Base-by-base conservation (phyloP, 2,329 filamentous ascomycete species). In the Ceratocystis destructans region DNA sequence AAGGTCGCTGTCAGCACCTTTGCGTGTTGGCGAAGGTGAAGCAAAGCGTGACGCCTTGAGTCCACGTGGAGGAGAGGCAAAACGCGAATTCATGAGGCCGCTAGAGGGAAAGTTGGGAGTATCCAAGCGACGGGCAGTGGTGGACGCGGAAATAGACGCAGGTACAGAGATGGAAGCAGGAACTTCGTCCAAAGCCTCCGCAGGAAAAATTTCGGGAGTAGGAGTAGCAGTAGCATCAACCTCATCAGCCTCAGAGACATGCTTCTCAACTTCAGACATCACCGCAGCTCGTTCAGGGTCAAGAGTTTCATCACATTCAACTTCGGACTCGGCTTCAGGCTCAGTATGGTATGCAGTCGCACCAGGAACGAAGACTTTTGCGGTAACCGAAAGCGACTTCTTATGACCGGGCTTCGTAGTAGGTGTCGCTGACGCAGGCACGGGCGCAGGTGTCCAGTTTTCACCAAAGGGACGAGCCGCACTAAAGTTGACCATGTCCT, bases 321-420 rank as follows among this genome's bases (percentile, higher is more conserved):
- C 22, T 8, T 71, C 67, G n/a, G 67, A 66, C 45, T 72, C 69
- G 7, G 67, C 53, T 4, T 69, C 69, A 0, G 64, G 55, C 44
- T 71, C 69, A 1, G 71, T 71, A 33, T 72, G 67, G 46, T 72
- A 70, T 68, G 74, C 67, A 70, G 72, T 69, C 41, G 72, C 75
- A 20, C 77, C 76, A 15, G 82, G 81, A 3, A 79, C 81, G 73
- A 94, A 95, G 0, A 87, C 81, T 71, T 83, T 84, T 0, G 89
- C 88, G 17, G 84, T 80, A 3, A 88, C 87, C 45, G 89, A 92
- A 28, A 92, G 78, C 2, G 85, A 85, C 69, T 80, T 80, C 69
- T 79, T 79, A 74, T 73, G 72, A 1, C 66, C 53, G 10, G 48
- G 64, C 46, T 63, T 64, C 53, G 64, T 67, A 25, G 59, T 61